Conservation (phyloP, 192 early-diverging fungal genomes). For the Podila epigama region DNA sequence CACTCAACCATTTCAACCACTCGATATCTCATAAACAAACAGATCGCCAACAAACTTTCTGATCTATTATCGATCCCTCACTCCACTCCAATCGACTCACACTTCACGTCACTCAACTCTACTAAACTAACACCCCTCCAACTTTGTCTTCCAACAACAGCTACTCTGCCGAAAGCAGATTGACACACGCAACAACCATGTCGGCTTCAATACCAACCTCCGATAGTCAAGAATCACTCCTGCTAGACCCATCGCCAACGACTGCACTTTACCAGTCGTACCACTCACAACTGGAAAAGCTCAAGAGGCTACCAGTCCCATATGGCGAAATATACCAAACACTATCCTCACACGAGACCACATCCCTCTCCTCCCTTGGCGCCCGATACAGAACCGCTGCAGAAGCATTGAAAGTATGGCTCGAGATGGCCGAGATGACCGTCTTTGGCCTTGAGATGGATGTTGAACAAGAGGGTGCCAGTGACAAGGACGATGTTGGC, state of each 20-base stretch:
- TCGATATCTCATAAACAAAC: too few species aligned
- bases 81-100: too few species aligned
- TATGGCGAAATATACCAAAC: constrained; percentile 49
- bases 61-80: too few species aligned
- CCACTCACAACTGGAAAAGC: constrained; percentile 36
- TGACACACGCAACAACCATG: too few species aligned
- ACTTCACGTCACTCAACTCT: too few species aligned
- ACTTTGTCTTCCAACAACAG: too few species aligned
- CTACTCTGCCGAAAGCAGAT: too few species aligned
- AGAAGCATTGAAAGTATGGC: constrained; percentile 48
- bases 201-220: too few species aligned
- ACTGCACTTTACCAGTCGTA: constrained; percentile 7
- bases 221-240: too few species aligned
- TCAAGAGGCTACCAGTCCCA: constrained; percentile 44
- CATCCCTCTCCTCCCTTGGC: constrained; percentile 15
- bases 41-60: too few species aligned
- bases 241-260: neutral
- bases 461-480: constrained; percentile 47
- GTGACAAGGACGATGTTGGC: constrained; percentile 28
- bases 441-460: constrained; percentile 57
- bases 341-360: constrained; percentile 33
- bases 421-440: constrained; percentile 58
- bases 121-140: too few species aligned
- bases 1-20: too few species aligned
- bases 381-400: constrained; percentile 23